Conservation (phyloP, 768 basidiomycete genomes). For the Sarcodon aspratus region DNA sequence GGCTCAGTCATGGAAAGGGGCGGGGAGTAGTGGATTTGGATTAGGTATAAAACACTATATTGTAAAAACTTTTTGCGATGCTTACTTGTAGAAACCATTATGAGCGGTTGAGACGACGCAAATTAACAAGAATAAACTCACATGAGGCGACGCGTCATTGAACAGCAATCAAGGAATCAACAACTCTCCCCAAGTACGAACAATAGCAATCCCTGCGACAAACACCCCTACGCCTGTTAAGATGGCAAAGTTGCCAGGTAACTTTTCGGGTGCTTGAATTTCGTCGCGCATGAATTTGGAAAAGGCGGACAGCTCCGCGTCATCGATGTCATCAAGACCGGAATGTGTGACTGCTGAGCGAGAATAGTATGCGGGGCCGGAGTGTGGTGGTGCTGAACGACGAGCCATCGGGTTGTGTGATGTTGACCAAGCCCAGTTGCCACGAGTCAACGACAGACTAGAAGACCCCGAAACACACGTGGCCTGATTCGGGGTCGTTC, state of each 20-base stretch:
- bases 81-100: too few species aligned
- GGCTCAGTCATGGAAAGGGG: too few species aligned
- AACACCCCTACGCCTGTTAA: slow-evolving; percentile 56
- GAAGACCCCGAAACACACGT: too few species aligned
- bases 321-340: slow-evolving; percentile 42
- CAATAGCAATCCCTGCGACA: slow-evolving; percentile 54
- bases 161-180: slow-evolving; percentile 37
- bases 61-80: too few species aligned
- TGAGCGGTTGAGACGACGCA: too few species aligned
- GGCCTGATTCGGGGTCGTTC: too few species aligned
- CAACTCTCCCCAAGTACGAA: slow-evolving; percentile 70
- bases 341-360: slow-evolving; percentile 27
- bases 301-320: slow-evolving; percentile 34
- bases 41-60: too few species aligned
- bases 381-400: slow-evolving; percentile 44
- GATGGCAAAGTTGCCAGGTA: slow-evolving; percentile 64
- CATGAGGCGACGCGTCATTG: too few species aligned
- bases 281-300: slow-evolving; percentile 45
- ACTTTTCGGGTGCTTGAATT: slow-evolving; percentile 62
- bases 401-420: slow-evolving; percentile 45
- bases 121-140: too few species aligned
- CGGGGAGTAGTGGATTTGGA: too few species aligned
- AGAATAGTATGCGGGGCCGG: slow-evolving; percentile 43
- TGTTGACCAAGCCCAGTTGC: neutral
- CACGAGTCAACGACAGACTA: too few species aligned